Base-by-base conservation (phyloP, 148 eudicot species). In the Spergularia bocconei region DNA sequence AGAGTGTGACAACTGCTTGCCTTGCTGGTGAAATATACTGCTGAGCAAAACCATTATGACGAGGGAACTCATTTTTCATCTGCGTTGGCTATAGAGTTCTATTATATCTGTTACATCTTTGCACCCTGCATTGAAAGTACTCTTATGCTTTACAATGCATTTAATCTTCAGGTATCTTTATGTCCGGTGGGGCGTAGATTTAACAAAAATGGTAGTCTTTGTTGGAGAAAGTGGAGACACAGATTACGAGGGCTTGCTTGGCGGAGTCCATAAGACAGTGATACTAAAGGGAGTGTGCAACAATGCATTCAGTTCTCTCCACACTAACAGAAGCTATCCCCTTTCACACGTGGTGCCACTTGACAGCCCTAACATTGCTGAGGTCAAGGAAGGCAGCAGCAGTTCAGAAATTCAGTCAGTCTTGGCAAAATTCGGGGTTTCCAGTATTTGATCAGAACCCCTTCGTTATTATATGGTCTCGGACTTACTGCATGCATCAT, bases 151-250 rank as follows among this genome's bases (percentile, higher is more conserved):
- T 29, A 16, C 11, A 64, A 33, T 60, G 29, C n/a, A 15, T 14
- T 51, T 59, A 54, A 47, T 59, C 7, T 80, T 59, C 84, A 92
- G 97, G 87, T 92, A 92, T 63, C 84, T 92, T 20, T 90, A 84
- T 82, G 92, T 90, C 21, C 97, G 97, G 2, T 92, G 97, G 97
- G 93, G 93, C 1, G 81, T 90, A 57, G 92, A 92, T 71, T 67
- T 92, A 72, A 79, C 90, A 12, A 90, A 88, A 68, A 79, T 89
- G 82, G 91, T 86, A n/a, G 97, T 93, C 50, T 90, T 93, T 54
- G 91, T 93, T 2, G 98, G 98, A 71, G 98, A 93, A 78, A 86
- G 87, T 63, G 98, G 98, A 50, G 98, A 93, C 82, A 88, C 97
- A 7, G 98, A 93, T 70, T 93, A 93, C 59, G 98, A 93, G 82